Base-by-base conservation (phyloP, 805 yeast species). In the Wickerhamiella siamensis region DNA sequence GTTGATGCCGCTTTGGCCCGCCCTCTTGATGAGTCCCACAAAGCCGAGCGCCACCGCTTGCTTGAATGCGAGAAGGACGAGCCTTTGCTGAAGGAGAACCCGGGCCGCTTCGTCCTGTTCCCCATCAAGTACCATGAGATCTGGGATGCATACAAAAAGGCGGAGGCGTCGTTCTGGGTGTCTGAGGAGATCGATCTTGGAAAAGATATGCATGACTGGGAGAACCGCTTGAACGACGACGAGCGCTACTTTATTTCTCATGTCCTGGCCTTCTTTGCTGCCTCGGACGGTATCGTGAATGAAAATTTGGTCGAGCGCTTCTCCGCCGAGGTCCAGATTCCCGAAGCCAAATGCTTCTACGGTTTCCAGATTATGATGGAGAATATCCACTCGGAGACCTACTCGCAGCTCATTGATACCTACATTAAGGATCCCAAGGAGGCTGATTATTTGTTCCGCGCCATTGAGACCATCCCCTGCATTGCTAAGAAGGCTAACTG, bases 291-390 rank as follows among this genome's bases (percentile, higher is more conserved):
- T 63, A 86, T 88, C 52, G 98, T 88, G 53, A 91, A 91, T 61
- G 98, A 88, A 70, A 88, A 88, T 67, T 74, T 88, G 62, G 95
- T 88, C 48, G 97, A 88, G 67, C 87, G 94, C 62, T 88, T 88
- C 69, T 79, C 94, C 44, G 94, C 95, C 50, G 97, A 88, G 67
- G 96, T 91, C 47, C 95, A 87, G 66, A 67, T 83, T 50, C 91
- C 98, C 43, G 98, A 88, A 70, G 98, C 97, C 56, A 87, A 88
- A 65, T 87, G 95, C 64, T 91, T 88, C 72, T 88, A 88, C 64
- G 98, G 98, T 38, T 88, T 91, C 83, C 98, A 88, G 71, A 91
- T 88, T 65, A 87, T 87, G 97, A 91, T 91, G 88, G 98, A 88
- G 70, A 88, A 91, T 72, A 91, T 88, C 59, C 98, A 88, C 66